Base-by-base conservation (phyloP, 495 filamentous ascomycete species). In the Parathielavia hyrcaniae region DNA sequence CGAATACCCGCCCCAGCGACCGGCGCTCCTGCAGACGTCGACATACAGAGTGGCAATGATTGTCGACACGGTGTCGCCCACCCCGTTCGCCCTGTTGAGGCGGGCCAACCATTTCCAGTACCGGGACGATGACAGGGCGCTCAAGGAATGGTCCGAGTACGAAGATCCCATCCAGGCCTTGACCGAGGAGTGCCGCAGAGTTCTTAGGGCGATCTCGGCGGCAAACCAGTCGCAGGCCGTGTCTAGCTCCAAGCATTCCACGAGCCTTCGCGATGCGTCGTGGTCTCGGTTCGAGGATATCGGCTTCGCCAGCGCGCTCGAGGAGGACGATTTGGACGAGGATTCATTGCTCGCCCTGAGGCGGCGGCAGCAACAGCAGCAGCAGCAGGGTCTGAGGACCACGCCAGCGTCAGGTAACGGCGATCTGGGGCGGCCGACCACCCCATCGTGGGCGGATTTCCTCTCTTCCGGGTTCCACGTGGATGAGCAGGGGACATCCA, bases 241-340 rank as follows among this genome's bases (percentile, higher is more conserved):
- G 26, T 81, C 84, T 5, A 85, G 77, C 62, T 78, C 81, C 17
- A 86, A 89, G 68, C 76, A 81, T 55, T 83, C 87, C 2, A 84
- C 86, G 14, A 83, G 84, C 61, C 73, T 90, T 49, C 81, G 81
- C 22, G 91, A 96, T 72, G 87, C 91, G 26, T 90, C 90, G 6
- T 98, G 93, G 93, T 97, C 93, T 34, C 82, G 89, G 49, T 98
- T 98, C 65, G 89, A 97, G 67, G 93, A 97, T 70, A 82, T 96
- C 63, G 93, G 93, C 4, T 98, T 98, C 60, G 82, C 88, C 9
- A 86, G 83, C 53, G 67, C 87, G 0, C 77, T 90, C n/a, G 84
- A 88, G 50, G 86, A 88, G 38, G 79, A 84, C 10, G 83, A 86
- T 13, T 73, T 82, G 38, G 84, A 86, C 10, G 85, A 86, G 14